phyloP scores from a whole-genome alignment of 2,329 filamentous ascomycete genomes.

The Beauveria scarabaeidicola region DNA sequence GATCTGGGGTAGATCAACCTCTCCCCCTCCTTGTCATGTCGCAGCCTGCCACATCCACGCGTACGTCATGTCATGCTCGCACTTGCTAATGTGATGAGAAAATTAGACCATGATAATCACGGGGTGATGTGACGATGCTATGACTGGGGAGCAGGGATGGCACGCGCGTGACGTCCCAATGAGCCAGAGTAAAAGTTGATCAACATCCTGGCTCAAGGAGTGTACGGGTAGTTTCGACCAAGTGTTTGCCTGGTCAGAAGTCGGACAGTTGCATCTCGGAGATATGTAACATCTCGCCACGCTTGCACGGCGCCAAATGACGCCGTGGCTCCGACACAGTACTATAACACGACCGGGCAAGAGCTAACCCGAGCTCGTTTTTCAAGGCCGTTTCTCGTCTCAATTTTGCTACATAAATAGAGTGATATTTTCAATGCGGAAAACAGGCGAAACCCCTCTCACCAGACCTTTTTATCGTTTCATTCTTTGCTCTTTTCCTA shows the following conservation, averaged over 20 bases:
- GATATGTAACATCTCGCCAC: background rate
- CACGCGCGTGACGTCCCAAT: too few relatives aligned
- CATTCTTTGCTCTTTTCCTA: too few relatives aligned
- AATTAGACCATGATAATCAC: too few relatives aligned
- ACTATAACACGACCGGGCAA: background rate
- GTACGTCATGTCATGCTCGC: background rate
- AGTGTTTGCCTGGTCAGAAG: background rate
- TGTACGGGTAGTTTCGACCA: background rate
- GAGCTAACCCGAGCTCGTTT: background rate
- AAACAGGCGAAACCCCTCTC: background rate
- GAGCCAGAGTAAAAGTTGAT: too few relatives aligned
- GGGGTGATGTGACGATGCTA: too few relatives aligned
- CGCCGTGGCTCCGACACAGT: background rate
- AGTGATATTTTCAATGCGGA: background rate
- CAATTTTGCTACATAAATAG: background rate
- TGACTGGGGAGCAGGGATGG: too few relatives aligned
- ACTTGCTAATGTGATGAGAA: background rate
- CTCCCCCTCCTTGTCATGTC: background rate
- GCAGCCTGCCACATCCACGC: background rate
- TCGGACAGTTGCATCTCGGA: background rate
- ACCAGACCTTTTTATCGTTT: too few relatives aligned
- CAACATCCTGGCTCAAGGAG: too few relatives aligned
- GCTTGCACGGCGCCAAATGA: background rate
- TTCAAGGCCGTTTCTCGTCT: background rate
- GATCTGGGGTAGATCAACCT: constrained; percentile 6